Conservation (phyloP, 2,329 filamentous ascomycete species). For the Reticulascus tulasneorum region DNA sequence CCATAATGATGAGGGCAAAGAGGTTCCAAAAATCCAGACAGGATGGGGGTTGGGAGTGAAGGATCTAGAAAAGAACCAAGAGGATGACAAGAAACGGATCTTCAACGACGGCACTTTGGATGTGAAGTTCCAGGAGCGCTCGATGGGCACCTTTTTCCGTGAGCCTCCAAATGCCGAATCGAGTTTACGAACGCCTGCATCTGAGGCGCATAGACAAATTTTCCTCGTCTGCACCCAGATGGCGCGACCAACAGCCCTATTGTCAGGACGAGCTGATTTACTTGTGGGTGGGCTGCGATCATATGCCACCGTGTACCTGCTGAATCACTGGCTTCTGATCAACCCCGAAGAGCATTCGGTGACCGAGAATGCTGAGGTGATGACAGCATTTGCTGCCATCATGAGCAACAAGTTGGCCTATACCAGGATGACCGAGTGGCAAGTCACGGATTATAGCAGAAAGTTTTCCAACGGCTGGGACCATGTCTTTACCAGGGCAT, state of each 20-base stretch:
- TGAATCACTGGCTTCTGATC: constrained; percentile 16
- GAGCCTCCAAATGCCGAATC: constrained; percentile 4
- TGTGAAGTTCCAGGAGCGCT: constrained; percentile 24
- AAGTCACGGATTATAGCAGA: neutral
- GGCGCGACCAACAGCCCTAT: constrained; percentile 1
- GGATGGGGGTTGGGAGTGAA: constrained; percentile 9
- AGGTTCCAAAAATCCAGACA: neutral
- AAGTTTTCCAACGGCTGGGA: too few species aligned
- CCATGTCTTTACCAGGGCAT: too few species aligned
- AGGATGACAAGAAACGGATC: constrained; percentile 11
- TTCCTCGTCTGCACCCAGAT: constrained; percentile 16
- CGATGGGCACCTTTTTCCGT: constrained; percentile 23
- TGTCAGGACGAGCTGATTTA: too few species aligned
- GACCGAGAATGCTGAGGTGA: constrained; percentile 16
- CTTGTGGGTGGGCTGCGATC: neutral
- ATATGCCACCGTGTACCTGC: constrained; percentile 13
- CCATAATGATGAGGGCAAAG: constrained; percentile 16
- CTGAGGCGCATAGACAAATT: constrained; percentile 21
- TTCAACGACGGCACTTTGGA: constrained; percentile 22
- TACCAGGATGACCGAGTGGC: constrained; percentile 12
- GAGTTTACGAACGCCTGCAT: constrained; percentile 10
- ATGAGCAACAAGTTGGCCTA: constrained; percentile 14
- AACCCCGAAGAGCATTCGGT: constrained; percentile 11
- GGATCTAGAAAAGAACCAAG: constrained; percentile 15
- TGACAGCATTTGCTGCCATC: constrained; percentile 16